Evolutionary conservation across 2,329 filamentous ascomycete species (phyloP).

Genomic region (Lasiodiplodia gonubiensis): DNA sequence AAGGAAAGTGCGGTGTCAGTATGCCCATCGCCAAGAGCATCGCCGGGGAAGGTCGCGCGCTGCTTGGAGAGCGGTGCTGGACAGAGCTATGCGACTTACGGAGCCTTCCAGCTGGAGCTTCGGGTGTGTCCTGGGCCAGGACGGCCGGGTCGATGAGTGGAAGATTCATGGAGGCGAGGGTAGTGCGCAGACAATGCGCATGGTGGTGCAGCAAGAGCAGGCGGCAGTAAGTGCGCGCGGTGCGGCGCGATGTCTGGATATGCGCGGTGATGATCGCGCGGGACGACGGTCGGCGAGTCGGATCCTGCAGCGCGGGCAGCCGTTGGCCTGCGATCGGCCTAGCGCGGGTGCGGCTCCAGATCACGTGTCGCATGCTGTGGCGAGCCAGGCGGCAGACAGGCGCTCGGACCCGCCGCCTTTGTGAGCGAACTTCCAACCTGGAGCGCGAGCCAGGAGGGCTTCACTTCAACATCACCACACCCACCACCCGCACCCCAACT

Average conservation of each 20-base stretch:
- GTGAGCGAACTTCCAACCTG: slow-evolving; percentile 22
- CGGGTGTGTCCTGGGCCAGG: slow-evolving; percentile 82
- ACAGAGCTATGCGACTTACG: slow-evolving; percentile 58
- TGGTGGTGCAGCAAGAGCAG: background rate
- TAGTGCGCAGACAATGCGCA: slow-evolving; percentile 3
- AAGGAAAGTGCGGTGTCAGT: slow-evolving; percentile 29
- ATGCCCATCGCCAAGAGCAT: slow-evolving; percentile 29
- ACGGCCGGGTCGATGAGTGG: slow-evolving; percentile 74
- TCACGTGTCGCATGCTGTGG: slow-evolving; percentile 8
- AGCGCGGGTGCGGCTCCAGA: slow-evolving; percentile 11
- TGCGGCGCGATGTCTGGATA: slow-evolving; percentile 10
- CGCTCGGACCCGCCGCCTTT: slow-evolving; percentile 6
- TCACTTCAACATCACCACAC: slow-evolving; percentile 13
- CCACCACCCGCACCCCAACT: slow-evolving; percentile 35
- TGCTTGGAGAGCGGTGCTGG: slow-evolving; percentile 51
- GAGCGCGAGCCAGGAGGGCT: slow-evolving; percentile 18
- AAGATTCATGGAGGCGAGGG: slow-evolving; percentile 65
- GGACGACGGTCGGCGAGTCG: slow-evolving; percentile 23
- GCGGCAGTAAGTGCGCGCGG: background rate
- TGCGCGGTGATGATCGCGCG: slow-evolving; percentile 15
- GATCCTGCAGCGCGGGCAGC: background rate
- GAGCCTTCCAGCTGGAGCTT: slow-evolving; percentile 85
- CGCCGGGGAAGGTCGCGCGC: slow-evolving; percentile 55
- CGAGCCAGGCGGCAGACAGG: slow-evolving; percentile 12
- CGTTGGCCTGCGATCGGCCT: background rate